Base-by-base conservation (phyloP, 805 yeast species). In the Barnettozyma pratensis region DNA sequence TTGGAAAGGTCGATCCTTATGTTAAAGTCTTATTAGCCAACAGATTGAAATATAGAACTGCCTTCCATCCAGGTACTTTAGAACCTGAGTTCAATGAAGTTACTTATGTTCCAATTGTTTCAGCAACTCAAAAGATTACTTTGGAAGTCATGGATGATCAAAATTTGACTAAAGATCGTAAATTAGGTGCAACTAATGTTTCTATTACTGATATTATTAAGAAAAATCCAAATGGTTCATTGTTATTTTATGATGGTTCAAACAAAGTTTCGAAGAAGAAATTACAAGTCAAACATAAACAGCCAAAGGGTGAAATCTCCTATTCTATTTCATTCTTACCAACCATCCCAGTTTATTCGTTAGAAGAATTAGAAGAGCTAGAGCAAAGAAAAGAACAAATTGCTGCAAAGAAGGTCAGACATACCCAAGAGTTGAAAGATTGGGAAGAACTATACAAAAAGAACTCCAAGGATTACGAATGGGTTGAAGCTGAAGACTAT, bases 1-100 rank as follows among this genome's bases (percentile, higher is more conserved):
- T 85, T 44, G 92, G 94, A 48, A 79, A 76, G 48, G 81, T 85
- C 57, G 91, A 87, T 65, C 94, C 95, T 5, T 86, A 85, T 57
- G 80, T 83, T 37, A 74, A 77, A 50, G 73, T 85, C 8, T 58
- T 77, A 36, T 64, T 79, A 49, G 80, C 82, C 58, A 85, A 85
- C 55, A 77, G 77, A 60, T 59, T 77, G 37, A 74, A 73, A 51
- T 84, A 75, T 46, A 73, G 71, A 53, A 81, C 94, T 3, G 61
- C 68, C 1, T 77, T 77, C 47, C 76, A 76, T 54, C 76, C 80
- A 10, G 74, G 78, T 43, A 73, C 80, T 2, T 60, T 73, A 34
- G 69, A 78, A 49, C 91, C 92, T 3, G 56, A 59, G n/a, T 87
- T 76, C 65, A 75, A 84, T 58, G 75, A 75, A 46, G 82, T 77